Evolutionary conservation across 305 asterid genomes (phyloP).

Genomic region (Lippia alba): DNA sequence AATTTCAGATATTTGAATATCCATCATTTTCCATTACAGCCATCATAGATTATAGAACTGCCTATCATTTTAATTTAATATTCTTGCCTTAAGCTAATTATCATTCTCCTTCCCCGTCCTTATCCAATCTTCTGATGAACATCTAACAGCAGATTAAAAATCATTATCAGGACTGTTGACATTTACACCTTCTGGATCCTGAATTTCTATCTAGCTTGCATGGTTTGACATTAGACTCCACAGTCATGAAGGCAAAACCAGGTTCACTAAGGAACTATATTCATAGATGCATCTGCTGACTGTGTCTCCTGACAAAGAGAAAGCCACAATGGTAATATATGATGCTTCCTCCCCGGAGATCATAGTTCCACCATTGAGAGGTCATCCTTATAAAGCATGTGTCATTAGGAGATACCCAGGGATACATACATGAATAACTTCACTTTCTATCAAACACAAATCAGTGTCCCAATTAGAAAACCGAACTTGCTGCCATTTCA

Average conservation of each 20-base stretch:
- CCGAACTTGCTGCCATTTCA: conserved; percentile 2
- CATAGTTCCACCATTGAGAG: not conserved
- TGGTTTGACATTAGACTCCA: conserved; percentile 4
- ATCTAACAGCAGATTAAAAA: conserved; percentile 3
- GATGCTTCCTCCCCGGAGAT: conserved; percentile 26
- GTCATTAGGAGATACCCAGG: not conserved
- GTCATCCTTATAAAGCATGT: not conserved
- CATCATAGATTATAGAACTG: not conserved
- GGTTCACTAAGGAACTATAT: conserved; percentile 14
- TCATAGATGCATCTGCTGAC: conserved; percentile 2
- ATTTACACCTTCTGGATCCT: conserved; percentile 12
- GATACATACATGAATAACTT: not conserved
- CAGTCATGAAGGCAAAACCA: conserved; percentile 16
- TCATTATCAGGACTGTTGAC: not conserved
- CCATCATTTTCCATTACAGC: not conserved
- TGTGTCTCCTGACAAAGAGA: not conserved
- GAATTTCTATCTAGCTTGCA: not conserved
- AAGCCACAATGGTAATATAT: conserved; percentile 9
- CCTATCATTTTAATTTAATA: conserved; percentile 3
- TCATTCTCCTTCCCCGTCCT: conserved; percentile 1
- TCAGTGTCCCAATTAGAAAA: not conserved
- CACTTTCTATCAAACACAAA: conserved; percentile 11
- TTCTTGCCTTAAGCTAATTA: conserved; percentile 16
- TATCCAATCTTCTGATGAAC: conserved; percentile 8
- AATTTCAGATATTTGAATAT: conserved; percentile 6